Percentiles rank a stretch among this genome's conserved stretches.
Evolutionary conservation across 2,329 filamentous ascomycete species (phyloP).

Genomic region (Dothidotthia symphoricarpi): DNA sequence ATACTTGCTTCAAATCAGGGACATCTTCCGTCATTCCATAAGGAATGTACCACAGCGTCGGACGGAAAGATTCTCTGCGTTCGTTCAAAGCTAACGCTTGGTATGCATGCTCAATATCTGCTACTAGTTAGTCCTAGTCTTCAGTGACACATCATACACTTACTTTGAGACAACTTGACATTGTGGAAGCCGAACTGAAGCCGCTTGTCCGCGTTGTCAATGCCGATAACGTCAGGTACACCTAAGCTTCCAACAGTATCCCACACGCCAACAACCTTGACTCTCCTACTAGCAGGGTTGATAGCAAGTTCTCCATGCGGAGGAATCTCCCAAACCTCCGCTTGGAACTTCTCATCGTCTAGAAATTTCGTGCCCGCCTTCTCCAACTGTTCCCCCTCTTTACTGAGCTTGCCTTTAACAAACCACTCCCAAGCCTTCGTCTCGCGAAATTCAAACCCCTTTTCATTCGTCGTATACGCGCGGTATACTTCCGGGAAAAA

Average conservation of each 20-base stretch:
- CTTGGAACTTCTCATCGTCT: constrained; percentile 23
- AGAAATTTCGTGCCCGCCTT: constrained; percentile 10
- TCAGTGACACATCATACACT: constrained; percentile 12
- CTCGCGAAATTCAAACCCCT: constrained; percentile 25
- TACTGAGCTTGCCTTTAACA: constrained; percentile 38
- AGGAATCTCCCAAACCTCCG: constrained; percentile 38
- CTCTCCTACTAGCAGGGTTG: constrained; percentile 23
- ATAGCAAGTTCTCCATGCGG: constrained; percentile 27
- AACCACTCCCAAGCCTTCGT: constrained; percentile 32
- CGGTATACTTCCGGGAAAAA: constrained; percentile 47
- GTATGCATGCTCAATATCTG: constrained; percentile 53
- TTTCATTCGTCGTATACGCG: constrained; percentile 33
- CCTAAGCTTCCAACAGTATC: constrained; percentile 51
- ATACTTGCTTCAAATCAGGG: constrained; percentile 51
- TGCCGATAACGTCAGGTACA: constrained; percentile 44
- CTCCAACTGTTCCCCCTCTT: constrained; percentile 17
- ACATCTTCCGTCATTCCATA: constrained; percentile 38
- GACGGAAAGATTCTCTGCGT: constrained; percentile 52
- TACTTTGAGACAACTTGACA: constrained; percentile 34
- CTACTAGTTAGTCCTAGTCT: constrained; percentile 25
- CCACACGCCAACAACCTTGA: constrained; percentile 50
- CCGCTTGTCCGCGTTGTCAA: constrained; percentile 19
- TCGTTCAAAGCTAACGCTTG: constrained; percentile 58
- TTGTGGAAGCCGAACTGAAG: constrained; percentile 37
- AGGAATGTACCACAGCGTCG: constrained; percentile 51